Percentiles rank a stretch among this genome's conserved stretches.
Conservation (phyloP, 148 eudicot species). For the Heliamphora exappendiculata region DNA sequence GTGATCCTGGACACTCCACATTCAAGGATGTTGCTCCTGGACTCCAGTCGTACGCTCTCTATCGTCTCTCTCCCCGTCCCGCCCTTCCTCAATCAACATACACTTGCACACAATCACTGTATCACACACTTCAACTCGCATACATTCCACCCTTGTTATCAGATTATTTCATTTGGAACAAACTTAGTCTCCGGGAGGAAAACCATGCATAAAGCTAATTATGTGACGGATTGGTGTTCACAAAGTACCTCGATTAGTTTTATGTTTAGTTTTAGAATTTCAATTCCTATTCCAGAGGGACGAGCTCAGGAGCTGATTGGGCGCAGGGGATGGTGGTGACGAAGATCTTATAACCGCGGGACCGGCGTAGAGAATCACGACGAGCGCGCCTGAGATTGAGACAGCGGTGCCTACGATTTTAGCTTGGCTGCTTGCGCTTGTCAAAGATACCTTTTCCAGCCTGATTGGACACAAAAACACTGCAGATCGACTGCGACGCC, state of each 20-base stretch:
- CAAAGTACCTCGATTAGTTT: too few species aligned
- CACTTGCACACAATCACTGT: not conserved
- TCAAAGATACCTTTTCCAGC: conserved; percentile 53
- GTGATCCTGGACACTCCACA: conserved; percentile 52
- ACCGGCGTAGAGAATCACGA: conserved; percentile 55
- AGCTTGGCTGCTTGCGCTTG: conserved; percentile 51
- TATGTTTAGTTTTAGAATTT: too few species aligned
- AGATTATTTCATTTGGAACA: not conserved
- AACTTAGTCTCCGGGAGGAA: too few species aligned
- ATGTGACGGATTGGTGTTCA: too few species aligned
- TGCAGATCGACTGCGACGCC: too few species aligned
- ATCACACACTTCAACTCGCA: not conserved
- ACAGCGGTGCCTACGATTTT: conserved; percentile 55
- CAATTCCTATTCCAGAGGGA: too few species aligned
- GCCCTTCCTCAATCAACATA: not conserved
- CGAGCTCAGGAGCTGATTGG: conserved; percentile 9
- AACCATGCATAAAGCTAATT: not conserved
- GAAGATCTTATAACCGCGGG: conserved; percentile 22
- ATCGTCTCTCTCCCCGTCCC: not conserved
- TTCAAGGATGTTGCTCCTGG: conserved; percentile 57
- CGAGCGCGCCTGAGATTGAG: conserved; percentile 57
- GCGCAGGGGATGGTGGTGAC: conserved; percentile 3
- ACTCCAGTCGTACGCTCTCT: conserved; percentile 44
- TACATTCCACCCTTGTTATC: not conserved
- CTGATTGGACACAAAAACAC: conserved; percentile 14